phyloP scores from a whole-genome alignment of 495 filamentous ascomycete genomes.

The Neohortaea acidophila region DNA sequence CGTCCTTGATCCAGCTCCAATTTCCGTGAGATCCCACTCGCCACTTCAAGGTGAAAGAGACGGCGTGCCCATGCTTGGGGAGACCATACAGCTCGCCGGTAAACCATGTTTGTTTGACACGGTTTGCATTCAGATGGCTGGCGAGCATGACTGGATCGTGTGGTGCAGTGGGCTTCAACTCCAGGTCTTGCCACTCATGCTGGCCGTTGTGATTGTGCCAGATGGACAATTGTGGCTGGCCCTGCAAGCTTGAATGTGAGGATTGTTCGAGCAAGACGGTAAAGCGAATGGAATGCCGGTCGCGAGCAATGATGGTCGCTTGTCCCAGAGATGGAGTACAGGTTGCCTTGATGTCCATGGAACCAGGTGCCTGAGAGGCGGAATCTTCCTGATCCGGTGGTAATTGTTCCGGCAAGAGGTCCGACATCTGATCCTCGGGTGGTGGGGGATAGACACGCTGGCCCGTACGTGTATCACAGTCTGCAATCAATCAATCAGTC shows the following conservation, averaged over 20 bases:
- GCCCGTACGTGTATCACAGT: conserved; percentile 16
- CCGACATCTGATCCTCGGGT: conserved; percentile 8
- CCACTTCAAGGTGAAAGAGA: conserved; percentile 65
- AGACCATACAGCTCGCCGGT: conserved; percentile 20
- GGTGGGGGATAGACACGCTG: conserved; percentile 15
- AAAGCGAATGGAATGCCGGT: conserved; percentile 28
- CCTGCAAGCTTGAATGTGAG: conserved; percentile 20
- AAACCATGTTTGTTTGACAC: conserved; percentile 25
- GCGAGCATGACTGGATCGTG: conserved; percentile 17
- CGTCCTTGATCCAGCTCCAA: conserved; percentile 68
- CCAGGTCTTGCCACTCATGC: conserved; percentile 29
- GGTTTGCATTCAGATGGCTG: neutral
- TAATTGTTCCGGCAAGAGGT: conserved; percentile 14
- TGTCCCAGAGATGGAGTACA: conserved; percentile 57
- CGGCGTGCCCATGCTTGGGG: conserved; percentile 25
- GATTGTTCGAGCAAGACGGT: conserved; percentile 50
- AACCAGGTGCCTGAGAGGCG: conserved; percentile 4
- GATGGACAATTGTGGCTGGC: conserved; percentile 55
- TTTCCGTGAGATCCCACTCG: conserved; percentile 35
- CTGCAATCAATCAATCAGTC: too few species aligned
- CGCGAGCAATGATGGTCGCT: conserved; percentile 40
- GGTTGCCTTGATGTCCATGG: conserved; percentile 37
- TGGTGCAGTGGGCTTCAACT: conserved; percentile 18
- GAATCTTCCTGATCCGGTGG: conserved; percentile 6
- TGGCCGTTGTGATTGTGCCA: conserved; percentile 50